These are phyloP conservation scores for Colletotrichum orbiculare DNA, from an alignment of 2,329 filamentous ascomycete genomes.

Conservation along the genomic window DNA sequence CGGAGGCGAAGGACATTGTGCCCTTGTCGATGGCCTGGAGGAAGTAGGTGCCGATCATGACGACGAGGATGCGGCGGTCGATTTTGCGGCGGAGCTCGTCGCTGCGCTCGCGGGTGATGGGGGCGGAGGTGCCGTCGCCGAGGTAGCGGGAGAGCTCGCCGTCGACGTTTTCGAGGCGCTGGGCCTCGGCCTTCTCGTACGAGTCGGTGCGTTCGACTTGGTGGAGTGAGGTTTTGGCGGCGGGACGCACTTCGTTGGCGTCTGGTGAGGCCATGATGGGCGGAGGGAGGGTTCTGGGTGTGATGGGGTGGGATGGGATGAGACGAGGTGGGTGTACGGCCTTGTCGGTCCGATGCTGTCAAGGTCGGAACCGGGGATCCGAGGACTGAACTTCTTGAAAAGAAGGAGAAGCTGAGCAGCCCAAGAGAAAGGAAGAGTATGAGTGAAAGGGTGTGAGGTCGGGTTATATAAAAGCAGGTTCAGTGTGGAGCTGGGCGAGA, in stretches of 20 bases:
- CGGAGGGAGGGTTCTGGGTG: background rate
- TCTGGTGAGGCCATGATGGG: slow-evolving; percentile 35
- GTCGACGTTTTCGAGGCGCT: slow-evolving; percentile 60
- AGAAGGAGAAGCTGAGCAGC: slow-evolving; percentile 12
- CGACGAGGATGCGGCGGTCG: slow-evolving; percentile 72
- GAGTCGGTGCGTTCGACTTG: slow-evolving; percentile 43
- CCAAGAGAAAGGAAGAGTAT: too few species aligned
- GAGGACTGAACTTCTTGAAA: background rate
- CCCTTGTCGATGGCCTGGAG: slow-evolving; percentile 77
- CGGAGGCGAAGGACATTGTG: slow-evolving; percentile 72
- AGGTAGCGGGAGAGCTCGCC: slow-evolving; percentile 78
- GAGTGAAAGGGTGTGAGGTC: slow-evolving; percentile 10
- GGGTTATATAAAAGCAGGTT: slow-evolving; percentile 24
- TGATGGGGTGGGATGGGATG: slow-evolving; percentile 39
- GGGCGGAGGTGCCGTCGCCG: slow-evolving; percentile 59
- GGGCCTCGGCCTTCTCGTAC: slow-evolving; percentile 32
- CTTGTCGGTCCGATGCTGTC: background rate
- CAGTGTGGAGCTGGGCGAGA: slow-evolving; percentile 2
- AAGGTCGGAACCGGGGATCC: background rate
- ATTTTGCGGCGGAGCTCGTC: slow-evolving; percentile 71
- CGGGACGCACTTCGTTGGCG: slow-evolving; percentile 33
- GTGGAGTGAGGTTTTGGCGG: slow-evolving; percentile 40
- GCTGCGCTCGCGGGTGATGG: slow-evolving; percentile 70
- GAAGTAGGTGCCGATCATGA: slow-evolving; percentile 82
- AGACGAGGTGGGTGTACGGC: background rate